phyloP scores from a whole-genome alignment of 2,329 filamentous ascomycete genomes.

The Zymoseptoria passerinii region DNA sequence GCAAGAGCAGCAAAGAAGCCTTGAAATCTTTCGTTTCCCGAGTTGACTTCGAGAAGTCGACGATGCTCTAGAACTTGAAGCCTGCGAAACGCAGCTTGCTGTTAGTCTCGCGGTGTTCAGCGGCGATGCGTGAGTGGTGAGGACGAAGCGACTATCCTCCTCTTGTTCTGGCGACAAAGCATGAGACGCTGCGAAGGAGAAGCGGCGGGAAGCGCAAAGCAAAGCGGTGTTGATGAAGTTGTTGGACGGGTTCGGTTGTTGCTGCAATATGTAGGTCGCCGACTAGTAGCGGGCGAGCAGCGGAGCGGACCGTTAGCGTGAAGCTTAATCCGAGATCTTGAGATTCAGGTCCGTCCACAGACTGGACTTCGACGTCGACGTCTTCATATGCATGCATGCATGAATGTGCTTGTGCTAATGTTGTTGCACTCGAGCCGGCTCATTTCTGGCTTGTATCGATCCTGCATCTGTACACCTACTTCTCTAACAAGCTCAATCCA shows the following conservation, averaged over 20 bases:
- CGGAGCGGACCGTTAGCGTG: neutral
- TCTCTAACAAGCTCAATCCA: slow-evolving; percentile 35
- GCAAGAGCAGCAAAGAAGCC: neutral
- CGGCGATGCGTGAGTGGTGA: neutral
- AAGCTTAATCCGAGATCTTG: neutral
- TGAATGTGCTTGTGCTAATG: neutral
- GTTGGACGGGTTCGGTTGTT: neutral
- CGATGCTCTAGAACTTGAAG: neutral
- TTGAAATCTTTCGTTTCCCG: neutral
- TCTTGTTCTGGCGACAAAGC: neutral
- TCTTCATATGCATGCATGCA: neutral
- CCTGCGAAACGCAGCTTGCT: neutral
- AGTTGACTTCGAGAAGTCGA: neutral
- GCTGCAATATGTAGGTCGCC: neutral
- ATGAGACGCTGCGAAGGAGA: neutral
- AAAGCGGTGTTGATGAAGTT: neutral
- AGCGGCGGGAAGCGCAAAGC: neutral
- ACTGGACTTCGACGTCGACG: too few species aligned
- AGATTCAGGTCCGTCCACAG: neutral
- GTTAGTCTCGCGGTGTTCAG: neutral
- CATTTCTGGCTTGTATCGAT: neutral
- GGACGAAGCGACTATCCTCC: neutral
- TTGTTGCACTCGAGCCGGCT: neutral
- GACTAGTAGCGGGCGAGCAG: neutral
- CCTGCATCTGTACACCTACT: slow-evolving; percentile 2